Base-by-base conservation (phyloP, 2,329 filamentous ascomycete genomes). In the Colletotrichum eremochloae region DNA sequence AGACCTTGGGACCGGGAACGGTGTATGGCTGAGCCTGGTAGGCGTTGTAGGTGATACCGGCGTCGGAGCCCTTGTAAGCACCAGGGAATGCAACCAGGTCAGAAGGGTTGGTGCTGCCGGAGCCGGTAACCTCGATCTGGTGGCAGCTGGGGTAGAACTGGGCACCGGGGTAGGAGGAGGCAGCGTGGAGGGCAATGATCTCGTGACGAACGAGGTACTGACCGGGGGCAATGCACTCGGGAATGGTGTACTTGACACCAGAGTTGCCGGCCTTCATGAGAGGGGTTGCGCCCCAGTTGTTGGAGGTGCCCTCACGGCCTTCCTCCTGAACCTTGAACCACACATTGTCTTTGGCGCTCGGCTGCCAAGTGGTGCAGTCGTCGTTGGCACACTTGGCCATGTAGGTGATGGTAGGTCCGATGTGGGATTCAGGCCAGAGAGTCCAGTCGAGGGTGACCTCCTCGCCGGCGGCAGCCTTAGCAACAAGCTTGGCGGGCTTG, bases 401-500 rank as follows among this genome's bases (percentile, higher is more conserved):
- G 77, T 90, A 90, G 2, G 88, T 90, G 66, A 90, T 81, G 3
- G 86, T 78, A 5, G 88, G 88, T 0, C 89, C 88, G 46, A 87
- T 79, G 73, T 89, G 87, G 14, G 81, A 84, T 14, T 84, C 82
- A 1, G 84, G 83, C 84, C 84, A 86, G 8, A 85, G 76, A 20
- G 88, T 90, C 88, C 89, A 91, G 71, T 81, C 81, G 3, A 91
- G 82, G 24, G 84, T 85, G 53, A 90, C 86, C 0, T 82, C 83
- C 3, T 84, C 86, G 5, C 89, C 89, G 6, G 89, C 88, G 14
- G 85, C 82, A 8, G 83, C 88, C 1, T 84, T 79, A 2, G 87
- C 89, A 74, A 88, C 86, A 0, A 91, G 83, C 12, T 85, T 79
- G 7, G 89, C 89, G 20, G 88, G 88, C 36, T 79, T 77, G 20